Conservation (phyloP, 2,329 filamentous ascomycete genomes). For the Fusarium fracticaudum region DNA sequence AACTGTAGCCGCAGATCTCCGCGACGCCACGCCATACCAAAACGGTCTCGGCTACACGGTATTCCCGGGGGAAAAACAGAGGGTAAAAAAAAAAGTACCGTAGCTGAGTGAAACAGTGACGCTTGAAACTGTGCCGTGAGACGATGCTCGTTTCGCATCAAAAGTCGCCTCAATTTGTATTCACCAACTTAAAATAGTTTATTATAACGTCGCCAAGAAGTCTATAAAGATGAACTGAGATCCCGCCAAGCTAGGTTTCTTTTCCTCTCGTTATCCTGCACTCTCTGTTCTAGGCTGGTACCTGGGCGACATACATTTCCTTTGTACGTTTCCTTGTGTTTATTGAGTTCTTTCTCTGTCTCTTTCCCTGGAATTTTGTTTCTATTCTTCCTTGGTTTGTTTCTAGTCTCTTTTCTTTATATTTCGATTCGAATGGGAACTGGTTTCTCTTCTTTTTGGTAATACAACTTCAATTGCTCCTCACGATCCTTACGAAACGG, state of each 20-base stretch:
- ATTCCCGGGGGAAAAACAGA: neutral
- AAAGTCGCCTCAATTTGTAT: neutral
- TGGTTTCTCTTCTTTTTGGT: constrained; percentile 1
- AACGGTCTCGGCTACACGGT: neutral
- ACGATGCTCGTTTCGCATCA: constrained; percentile 10
- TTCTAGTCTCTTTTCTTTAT: neutral
- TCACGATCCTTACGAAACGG: constrained; percentile 2
- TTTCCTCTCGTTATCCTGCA: neutral
- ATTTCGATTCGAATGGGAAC: neutral
- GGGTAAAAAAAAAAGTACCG: neutral
- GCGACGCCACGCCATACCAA: neutral
- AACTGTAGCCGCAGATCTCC: constrained; percentile 3
- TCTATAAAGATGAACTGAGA: neutral
- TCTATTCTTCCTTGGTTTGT: neutral
- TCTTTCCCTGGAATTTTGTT: neutral
- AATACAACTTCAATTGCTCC: neutral
- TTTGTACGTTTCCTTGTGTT: constrained; percentile 16
- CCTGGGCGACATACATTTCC: constrained; percentile 15
- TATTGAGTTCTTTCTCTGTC: neutral
- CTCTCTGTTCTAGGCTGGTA: constrained; percentile 28
- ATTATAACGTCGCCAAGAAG: constrained; percentile 17
- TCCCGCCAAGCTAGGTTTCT: neutral
- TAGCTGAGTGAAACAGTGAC: constrained; percentile 13
- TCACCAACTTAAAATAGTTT: constrained; percentile 22
- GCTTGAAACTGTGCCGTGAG: constrained; percentile 9